Conservation (phyloP, 768 basidiomycete genomes). For the Melanogaster broomeanus region DNA sequence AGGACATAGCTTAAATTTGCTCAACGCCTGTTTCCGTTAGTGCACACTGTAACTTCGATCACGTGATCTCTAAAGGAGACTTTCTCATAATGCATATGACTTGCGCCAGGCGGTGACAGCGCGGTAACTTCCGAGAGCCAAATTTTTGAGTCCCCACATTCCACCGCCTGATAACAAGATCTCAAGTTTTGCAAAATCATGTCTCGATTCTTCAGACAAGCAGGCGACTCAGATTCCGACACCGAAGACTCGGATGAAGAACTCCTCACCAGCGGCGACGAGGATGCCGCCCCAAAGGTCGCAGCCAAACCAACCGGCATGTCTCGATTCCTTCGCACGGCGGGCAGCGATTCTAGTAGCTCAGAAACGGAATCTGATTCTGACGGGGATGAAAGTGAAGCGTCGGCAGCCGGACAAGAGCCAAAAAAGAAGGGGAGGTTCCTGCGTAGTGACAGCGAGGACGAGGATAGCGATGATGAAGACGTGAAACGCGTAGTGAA, state of each 20-base stretch:
- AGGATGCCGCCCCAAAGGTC: slow-evolving; percentile 49
- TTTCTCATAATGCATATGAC: too few relatives aligned
- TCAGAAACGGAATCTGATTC: slow-evolving; percentile 55
- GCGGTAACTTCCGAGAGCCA: slow-evolving; percentile 1
- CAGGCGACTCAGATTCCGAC: slow-evolving; percentile 78
- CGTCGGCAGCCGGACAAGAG: slow-evolving; percentile 38
- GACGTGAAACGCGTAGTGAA: slow-evolving; percentile 69
- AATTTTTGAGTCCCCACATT: background rate
- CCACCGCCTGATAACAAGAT: slow-evolving; percentile 18
- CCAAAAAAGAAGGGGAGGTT: slow-evolving; percentile 44
- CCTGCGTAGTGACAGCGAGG: slow-evolving; percentile 47
- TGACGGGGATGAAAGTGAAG: slow-evolving; percentile 55
- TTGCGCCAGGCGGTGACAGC: too few relatives aligned
- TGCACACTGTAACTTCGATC: slow-evolving; percentile 10
- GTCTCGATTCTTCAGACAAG: slow-evolving; percentile 90
- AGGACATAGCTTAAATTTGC: slow-evolving; percentile 17
- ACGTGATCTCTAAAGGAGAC: too few relatives aligned
- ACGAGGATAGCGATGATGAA: slow-evolving; percentile 61
- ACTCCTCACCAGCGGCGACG: slow-evolving; percentile 70
- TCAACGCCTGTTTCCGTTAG: background rate
- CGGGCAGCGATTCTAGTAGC: slow-evolving; percentile 55
- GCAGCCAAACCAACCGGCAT: slow-evolving; percentile 43
- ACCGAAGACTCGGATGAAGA: slow-evolving; percentile 75
- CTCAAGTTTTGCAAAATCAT: slow-evolving; percentile 40
- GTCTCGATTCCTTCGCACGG: slow-evolving; percentile 76